Conservation (phyloP, 352 stramenopile species). For the Phytopythium delawarense region DNA sequence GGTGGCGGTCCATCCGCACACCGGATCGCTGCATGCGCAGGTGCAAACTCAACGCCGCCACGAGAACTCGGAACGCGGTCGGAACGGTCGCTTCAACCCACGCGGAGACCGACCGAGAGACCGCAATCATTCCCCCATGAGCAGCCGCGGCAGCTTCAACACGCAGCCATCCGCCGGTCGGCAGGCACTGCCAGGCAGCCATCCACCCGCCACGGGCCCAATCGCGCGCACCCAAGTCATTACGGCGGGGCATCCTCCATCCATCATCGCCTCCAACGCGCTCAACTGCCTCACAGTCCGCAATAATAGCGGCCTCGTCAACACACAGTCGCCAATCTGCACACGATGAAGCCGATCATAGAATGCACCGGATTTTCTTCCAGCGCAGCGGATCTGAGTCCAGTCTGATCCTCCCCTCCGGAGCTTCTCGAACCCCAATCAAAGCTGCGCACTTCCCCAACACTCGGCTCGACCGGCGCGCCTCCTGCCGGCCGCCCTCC, state of each 20-base stretch:
- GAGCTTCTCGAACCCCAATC: background rate
- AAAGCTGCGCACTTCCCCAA: background rate
- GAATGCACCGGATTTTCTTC: background rate
- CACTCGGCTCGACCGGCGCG: background rate
- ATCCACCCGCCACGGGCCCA: background rate
- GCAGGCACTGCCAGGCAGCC: background rate
- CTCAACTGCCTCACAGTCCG: too few relatives aligned
- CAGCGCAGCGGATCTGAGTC: background rate
- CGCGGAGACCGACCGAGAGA: background rate
- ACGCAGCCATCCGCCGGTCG: background rate
- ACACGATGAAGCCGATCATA: background rate
- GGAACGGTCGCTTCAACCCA: constrained; percentile 1
- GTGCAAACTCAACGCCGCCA: background rate
- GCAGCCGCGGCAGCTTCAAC: background rate
- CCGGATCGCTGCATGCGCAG: background rate
- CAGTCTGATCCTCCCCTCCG: background rate
- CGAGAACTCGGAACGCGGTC: background rate
- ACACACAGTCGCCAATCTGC: background rate
- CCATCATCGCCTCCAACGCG: background rate
- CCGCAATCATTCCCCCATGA: background rate
- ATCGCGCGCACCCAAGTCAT: constrained; percentile 5
- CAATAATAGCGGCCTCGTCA: too few relatives aligned
- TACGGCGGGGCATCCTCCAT: background rate
- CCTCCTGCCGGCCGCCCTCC: background rate
- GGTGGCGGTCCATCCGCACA: background rate